A percentile compares a stretch with the other conserved stretches of the same genome.
Conservation (phyloP, 306 rosid species). For the Sindora glabra region DNA sequence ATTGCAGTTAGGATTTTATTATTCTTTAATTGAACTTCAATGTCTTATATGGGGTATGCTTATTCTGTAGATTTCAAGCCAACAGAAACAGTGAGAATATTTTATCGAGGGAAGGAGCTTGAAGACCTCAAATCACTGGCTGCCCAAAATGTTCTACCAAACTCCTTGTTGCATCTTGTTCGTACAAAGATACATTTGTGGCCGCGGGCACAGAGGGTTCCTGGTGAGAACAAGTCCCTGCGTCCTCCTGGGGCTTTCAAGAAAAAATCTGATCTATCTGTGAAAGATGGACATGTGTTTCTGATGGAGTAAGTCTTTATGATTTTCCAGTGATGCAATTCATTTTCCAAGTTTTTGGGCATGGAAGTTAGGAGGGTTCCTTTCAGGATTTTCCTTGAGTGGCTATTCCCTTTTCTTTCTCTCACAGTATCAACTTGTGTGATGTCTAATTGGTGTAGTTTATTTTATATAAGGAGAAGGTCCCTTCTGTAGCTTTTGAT, state of each 20-base stretch:
- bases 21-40: too few species aligned
- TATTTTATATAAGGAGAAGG: too few species aligned
- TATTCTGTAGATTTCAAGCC: constrained; percentile 65
- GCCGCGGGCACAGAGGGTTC: constrained; percentile 80
- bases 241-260: constrained; percentile 98
- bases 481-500: not conserved
- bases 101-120: constrained; percentile 77
- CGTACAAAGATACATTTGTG: constrained; percentile 71
- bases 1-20: too few species aligned
- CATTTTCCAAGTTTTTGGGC: not conserved
- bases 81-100: constrained; percentile 61
- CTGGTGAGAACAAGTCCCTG: constrained; percentile 78
- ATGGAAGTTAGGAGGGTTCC: not conserved
- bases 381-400: not conserved
- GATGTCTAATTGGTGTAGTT: too few species aligned
- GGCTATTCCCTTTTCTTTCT: not conserved
- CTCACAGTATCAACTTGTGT: not conserved
- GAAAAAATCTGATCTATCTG: constrained; percentile 91
- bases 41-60: constrained; percentile 1
- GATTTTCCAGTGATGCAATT: not conserved
- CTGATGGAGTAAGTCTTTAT: constrained; percentile 76
- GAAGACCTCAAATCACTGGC: constrained; percentile 63
- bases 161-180: constrained; percentile 91
- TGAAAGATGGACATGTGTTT: constrained; percentile 92
- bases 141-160: constrained; percentile 80